These are phyloP conservation scores for Caryopteris hybrid DNA, from an alignment of 305 asterid species.

Conservation along the genomic window DNA sequence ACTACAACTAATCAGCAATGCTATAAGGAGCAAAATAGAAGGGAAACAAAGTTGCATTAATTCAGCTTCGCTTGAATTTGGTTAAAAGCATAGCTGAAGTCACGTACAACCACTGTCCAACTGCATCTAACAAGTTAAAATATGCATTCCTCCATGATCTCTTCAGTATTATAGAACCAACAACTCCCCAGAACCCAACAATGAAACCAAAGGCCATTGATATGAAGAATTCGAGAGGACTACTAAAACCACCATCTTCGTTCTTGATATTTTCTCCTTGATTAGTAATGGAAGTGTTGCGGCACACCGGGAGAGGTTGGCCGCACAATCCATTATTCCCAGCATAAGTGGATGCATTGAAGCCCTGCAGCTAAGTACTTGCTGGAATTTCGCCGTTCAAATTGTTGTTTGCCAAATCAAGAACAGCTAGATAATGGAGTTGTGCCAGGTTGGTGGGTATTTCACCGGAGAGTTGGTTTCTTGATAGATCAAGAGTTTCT, in stretches of 20 bases:
- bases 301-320: neutral
- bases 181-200: conserved; percentile 17
- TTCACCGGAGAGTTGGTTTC: neutral
- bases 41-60: neutral
- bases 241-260: neutral
- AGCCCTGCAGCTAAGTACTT: neutral
- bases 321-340: conserved; percentile 3
- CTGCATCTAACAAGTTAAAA: neutral
- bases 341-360: conserved; percentile 8
- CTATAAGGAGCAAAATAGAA: too few species aligned
- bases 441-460: neutral
- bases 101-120: neutral
- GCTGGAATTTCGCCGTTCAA: conserved; percentile 17
- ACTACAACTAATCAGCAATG: too few species aligned
- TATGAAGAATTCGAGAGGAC: neutral
- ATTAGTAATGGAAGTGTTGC: neutral
- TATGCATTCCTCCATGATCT: conserved; percentile 7
- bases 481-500: neutral
- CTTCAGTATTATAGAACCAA: conserved; percentile 10
- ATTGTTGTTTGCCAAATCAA: conserved; percentile 27
- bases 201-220: neutral
- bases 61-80: neutral
- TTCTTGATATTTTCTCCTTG: neutral
- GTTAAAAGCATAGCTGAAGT: neutral
- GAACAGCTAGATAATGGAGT: neutral